These are phyloP conservation scores for Pholiota molesta DNA, from an alignment of 768 basidiomycete genomes.

Conservation along the genomic window DNA sequence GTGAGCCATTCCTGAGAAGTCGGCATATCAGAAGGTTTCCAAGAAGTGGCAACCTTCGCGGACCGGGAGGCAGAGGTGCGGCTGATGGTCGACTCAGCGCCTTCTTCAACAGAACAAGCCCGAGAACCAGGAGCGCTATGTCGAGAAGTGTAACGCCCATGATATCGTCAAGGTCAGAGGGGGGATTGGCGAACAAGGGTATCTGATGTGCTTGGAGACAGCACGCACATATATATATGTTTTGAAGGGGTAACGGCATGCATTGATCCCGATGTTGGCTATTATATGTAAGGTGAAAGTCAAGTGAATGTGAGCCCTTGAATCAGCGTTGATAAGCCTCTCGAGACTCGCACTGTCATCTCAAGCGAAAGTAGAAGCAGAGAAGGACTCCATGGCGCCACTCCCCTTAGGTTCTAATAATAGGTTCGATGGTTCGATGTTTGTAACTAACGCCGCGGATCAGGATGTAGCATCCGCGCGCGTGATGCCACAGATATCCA, in stretches of 20 bases:
- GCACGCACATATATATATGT: neutral
- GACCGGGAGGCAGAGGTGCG: conserved; percentile 46
- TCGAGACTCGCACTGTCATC: neutral
- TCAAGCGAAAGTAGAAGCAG: neutral
- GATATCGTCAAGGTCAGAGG: neutral
- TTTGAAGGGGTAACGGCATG: neutral
- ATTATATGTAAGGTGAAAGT: conserved; percentile 8
- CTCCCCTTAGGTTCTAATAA: neutral
- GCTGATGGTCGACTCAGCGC: conserved; percentile 16
- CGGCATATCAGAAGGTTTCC: conserved; percentile 55
- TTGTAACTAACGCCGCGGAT: neutral
- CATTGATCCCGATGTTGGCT: too few species aligned
- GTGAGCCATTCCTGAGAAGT: conserved; percentile 46
- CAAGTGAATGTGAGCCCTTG: conserved; percentile 10
- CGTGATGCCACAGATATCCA: neutral
- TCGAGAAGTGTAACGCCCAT: conserved; percentile 20
- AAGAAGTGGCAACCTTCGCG: conserved; percentile 43
- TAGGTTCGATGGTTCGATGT: neutral
- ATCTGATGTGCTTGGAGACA: neutral
- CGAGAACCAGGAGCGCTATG: conserved; percentile 16
- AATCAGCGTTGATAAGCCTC: neutral
- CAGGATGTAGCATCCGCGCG: neutral
- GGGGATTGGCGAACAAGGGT: neutral
- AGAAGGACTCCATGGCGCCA: too few species aligned
- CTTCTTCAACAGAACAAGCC: conserved; percentile 22